Conservation (phyloP, 257 asterid species). For the Ligustrum vulgare region DNA sequence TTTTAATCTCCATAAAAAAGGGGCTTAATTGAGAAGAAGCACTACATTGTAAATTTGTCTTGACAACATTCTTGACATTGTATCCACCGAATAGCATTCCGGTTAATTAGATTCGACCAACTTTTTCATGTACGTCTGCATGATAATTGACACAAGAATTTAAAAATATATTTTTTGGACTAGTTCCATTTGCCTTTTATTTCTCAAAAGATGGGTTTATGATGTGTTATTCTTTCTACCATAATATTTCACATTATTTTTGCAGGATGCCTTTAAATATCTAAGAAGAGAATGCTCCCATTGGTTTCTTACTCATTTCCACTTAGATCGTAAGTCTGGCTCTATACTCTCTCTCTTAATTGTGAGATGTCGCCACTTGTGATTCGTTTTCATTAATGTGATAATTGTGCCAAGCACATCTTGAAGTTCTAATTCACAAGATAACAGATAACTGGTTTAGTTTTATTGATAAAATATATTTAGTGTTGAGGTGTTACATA, state of each 20-base stretch:
- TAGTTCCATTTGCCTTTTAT: neutral
- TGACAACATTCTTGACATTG: neutral
- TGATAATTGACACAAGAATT: neutral
- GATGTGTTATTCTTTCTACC: conserved; percentile 1
- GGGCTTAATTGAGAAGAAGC: neutral
- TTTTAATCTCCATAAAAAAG: too few species aligned
- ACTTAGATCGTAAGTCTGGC: conserved; percentile 88
- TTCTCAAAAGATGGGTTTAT: neutral
- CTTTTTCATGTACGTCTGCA: neutral
- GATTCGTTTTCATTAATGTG: neutral
- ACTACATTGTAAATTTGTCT: neutral
- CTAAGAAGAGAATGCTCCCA: conserved; percentile 88
- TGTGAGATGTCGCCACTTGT: neutral
- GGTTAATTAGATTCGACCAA: neutral
- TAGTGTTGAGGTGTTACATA: neutral
- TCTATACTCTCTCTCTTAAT: conserved; percentile 12
- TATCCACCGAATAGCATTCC: neutral
- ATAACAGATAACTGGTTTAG: neutral
- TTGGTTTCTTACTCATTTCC: conserved; percentile 95
- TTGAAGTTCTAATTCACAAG: neutral
- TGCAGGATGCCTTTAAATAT: conserved; percentile 93
- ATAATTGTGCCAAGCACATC: neutral
- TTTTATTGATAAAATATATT: neutral
- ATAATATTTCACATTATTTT: conserved; percentile 17
- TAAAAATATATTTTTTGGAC: neutral